These are phyloP conservation scores for Cryptococcus neoformans DNA, from an alignment of 1,284 basidiomycete species.

Conservation along the genomic window DNA sequence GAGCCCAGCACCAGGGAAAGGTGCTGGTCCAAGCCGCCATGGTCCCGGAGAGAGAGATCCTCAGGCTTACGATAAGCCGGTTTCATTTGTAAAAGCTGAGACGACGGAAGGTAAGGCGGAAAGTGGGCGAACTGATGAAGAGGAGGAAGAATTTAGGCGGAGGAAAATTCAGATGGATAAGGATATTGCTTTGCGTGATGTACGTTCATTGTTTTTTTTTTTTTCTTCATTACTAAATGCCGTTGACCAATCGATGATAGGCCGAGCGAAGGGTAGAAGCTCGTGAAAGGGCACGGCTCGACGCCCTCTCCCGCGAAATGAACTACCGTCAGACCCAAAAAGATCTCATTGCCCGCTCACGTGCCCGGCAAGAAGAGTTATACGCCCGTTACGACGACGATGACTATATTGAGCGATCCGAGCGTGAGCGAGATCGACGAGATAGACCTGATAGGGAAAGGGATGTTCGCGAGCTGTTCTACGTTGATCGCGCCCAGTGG, in stretches of 20 bases:
- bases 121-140: slow-evolving; percentile 71
- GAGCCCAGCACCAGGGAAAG: slow-evolving; percentile 7
- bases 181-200: slow-evolving; percentile 73
- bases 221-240: slow-evolving; percentile 17
- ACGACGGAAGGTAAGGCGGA: slow-evolving; percentile 49
- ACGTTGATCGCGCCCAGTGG: neutral
- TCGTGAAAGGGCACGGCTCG: slow-evolving; percentile 67
- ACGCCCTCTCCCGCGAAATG: slow-evolving; percentile 68
- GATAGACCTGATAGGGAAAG: slow-evolving; percentile 38
- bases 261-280: slow-evolving; percentile 67
- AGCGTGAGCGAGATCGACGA: slow-evolving; percentile 46
- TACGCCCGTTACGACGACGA: slow-evolving; percentile 87
- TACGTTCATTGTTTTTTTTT: slow-evolving; percentile 51
- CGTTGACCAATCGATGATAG: slow-evolving; percentile 7
- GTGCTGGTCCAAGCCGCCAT: neutral
- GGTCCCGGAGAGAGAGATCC: slow-evolving; percentile 53
- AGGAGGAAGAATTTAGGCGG: slow-evolving; percentile 73
- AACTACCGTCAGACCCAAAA: slow-evolving; percentile 60
- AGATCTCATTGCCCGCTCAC: slow-evolving; percentile 71
- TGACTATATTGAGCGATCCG: slow-evolving; percentile 61
- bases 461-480: too few species aligned
- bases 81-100: slow-evolving; percentile 72
- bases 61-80: slow-evolving; percentile 71
- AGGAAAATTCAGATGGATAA: slow-evolving; percentile 70
- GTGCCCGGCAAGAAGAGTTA: slow-evolving; percentile 64